A percentile compares a stretch with the other conserved stretches of the same genome.
These are phyloP conservation scores for Ustilago shanxiensis DNA, from an alignment of 1,284 basidiomycete genomes.

Conservation along the genomic window DNA sequence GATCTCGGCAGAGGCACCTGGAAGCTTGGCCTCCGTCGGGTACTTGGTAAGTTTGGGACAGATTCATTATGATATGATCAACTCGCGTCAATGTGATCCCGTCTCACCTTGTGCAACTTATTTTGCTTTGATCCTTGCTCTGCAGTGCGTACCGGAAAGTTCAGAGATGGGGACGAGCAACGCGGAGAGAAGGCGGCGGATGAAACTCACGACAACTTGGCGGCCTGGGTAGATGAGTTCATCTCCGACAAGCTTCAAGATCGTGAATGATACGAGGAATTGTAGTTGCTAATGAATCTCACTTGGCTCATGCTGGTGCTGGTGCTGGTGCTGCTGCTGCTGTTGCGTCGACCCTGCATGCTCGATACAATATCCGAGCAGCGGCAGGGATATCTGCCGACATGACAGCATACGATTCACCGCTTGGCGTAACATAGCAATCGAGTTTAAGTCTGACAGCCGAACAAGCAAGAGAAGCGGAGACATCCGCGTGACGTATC, in stretches of 20 bases:
- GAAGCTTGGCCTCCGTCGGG: constrained; percentile 41
- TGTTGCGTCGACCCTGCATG: neutral
- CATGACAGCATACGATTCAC: neutral
- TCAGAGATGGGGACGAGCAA: constrained; percentile 30
- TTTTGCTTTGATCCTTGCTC: neutral
- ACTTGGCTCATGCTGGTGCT: too few species aligned
- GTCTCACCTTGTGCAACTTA: neutral
- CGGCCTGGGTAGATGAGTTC: constrained; percentile 40
- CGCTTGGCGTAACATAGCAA: too few species aligned
- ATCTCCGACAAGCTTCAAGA: constrained; percentile 20
- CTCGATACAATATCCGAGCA: constrained; percentile 1
- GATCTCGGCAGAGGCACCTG: constrained; percentile 49
- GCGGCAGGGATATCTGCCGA: neutral
- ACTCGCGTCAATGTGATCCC: neutral
- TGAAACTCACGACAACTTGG: constrained; percentile 27
- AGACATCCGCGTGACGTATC: constrained; percentile 6
- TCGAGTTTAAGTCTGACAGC: too few species aligned
- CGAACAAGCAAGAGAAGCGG: neutral
- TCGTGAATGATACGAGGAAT: neutral
- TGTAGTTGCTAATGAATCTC: too few species aligned
- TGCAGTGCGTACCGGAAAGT: constrained; percentile 47
- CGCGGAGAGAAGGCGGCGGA: constrained; percentile 29
- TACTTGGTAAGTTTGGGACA: constrained; percentile 35
- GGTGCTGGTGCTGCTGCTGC: too few species aligned
- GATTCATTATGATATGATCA: neutral